Evolutionary conservation across 352 stramenopile genomes (phyloP).

Genomic region (Phytopythium cucurbitacearum): DNA sequence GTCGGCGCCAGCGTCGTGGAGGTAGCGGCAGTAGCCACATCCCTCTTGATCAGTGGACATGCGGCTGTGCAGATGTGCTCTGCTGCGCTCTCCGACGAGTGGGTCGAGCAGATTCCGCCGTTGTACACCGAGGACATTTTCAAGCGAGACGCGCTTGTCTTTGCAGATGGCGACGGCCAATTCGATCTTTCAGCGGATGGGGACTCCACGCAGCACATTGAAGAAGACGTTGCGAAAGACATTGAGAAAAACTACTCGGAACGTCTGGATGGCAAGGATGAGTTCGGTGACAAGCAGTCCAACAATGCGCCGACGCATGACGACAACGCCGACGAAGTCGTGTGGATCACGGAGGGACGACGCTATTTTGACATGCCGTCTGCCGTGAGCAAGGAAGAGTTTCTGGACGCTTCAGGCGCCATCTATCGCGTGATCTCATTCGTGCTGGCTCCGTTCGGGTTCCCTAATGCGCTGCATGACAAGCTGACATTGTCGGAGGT

Average conservation of each 20-base stretch:
- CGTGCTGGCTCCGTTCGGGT: conserved; percentile 75
- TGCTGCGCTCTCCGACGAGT: conserved; percentile 29
- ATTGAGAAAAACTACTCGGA: conserved; percentile 42
- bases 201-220: background rate
- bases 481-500: conserved; percentile 63
- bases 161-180: conserved; percentile 29
- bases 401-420: conserved; percentile 54
- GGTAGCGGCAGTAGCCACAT: conserved; percentile 59
- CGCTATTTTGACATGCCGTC: conserved; percentile 82
- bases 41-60: conserved; percentile 35
- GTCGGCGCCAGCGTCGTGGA: conserved; percentile 38
- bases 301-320: conserved; percentile 14
- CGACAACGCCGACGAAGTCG: conserved; percentile 28
- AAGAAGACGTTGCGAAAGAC: conserved; percentile 4
- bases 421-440: conserved; percentile 82
- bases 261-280: conserved; percentile 32
- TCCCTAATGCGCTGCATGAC: conserved; percentile 50
- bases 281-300: conserved; percentile 7
- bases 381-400: conserved; percentile 58
- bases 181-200: conserved; percentile 59
- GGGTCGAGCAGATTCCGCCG: conserved; percentile 31
- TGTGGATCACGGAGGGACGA: conserved; percentile 47
- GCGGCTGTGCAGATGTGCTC: conserved; percentile 30
- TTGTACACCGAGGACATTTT: conserved; percentile 45
- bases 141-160: conserved; percentile 32